Evolutionary conservation across 108 stramenopile species (phyloP), one percentile per base, ranked within the genome.

Genomic region (Fistulifera solaris): DNA sequence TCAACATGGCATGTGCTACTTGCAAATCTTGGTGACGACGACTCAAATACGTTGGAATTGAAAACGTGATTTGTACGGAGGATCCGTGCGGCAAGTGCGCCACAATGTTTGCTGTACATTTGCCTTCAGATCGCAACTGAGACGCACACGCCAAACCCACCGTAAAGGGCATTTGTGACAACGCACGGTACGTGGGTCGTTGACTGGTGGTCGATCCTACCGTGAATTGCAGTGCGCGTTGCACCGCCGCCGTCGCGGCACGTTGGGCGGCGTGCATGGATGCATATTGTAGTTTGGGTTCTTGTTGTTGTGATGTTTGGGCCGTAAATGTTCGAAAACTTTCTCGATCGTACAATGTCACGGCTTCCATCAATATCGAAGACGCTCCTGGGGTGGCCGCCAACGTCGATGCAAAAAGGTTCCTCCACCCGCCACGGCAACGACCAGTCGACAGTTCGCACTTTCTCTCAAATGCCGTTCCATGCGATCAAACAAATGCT

Each of bases 321-420:
- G 17, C 81, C 72, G 58, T 74, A 88, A 27, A 35, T 6, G 70
- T 55, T 1, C 66, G 73, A 67, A 75, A 90, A 2, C 83, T 79
- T 23, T 47, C 47, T 15, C 85, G 75, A 69, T 86, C 82, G 24
- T 90, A 85, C 3, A 71, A 56, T 0, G 84, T 65, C 24, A 70
- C 56, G 8, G 77, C 76, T 50, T 90, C 82, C 48, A 86, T 27
- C 8, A 90, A 49, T 12, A 82, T 16, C 0, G 66, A 62, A 24
- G 85, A 87, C 41, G 89, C 89, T 18, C 84, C 83, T 0, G 83
- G 65, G 0, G 73, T 84, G 14, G 85, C 73, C 0, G 83, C 70
- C 54, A 90, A 65, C 15, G 78, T 62, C 11, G 82, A 75, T 28
- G 82, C 49, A 16, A 85, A 65, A 58, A 35, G 4, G 77, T 71